Percentiles rank a stretch among this genome's conserved stretches.
Evolutionary conservation across 257 asterid genomes (phyloP).

Genomic region (Solanum acaule): DNA sequence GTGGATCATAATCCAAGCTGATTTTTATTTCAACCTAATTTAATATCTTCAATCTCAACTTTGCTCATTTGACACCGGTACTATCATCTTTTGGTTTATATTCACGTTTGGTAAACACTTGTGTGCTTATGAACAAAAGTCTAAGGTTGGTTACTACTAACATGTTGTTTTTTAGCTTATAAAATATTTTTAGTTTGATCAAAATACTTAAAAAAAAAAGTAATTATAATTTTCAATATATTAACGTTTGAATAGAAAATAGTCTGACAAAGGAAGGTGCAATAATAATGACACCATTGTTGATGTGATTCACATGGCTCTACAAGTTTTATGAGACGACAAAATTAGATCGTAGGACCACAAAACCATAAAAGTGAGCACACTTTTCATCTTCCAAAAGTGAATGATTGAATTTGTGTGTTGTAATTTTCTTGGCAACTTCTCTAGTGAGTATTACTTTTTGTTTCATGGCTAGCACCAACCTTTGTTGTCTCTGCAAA

Average conservation of each 20-base stretch:
- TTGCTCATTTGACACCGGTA: not conserved
- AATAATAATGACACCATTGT: not conserved
- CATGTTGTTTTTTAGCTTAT: not conserved
- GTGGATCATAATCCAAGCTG: too few relatives aligned
- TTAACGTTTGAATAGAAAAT: not conserved
- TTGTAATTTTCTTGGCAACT: not conserved
- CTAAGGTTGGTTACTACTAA: not conserved
- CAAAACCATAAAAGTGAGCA: not conserved
- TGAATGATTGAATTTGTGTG: not conserved
- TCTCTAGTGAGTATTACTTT: not conserved
- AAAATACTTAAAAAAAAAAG: not conserved
- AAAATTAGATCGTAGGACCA: not conserved
- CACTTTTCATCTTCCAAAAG: not conserved
- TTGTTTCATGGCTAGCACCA: not conserved
- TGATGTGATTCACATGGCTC: not conserved
- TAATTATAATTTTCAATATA: not conserved
- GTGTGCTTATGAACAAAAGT: not conserved
- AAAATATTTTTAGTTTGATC: not conserved
- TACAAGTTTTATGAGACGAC: not conserved
- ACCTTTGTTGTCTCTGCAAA: not conserved
- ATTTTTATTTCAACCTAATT: too few relatives aligned
- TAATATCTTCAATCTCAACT: not conserved
- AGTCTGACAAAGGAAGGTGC: not conserved
- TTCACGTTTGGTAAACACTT: not conserved
- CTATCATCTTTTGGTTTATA: not conserved